Conservation (phyloP, 164 flowering plant genomes). For the Echeveria elegans region DNA sequence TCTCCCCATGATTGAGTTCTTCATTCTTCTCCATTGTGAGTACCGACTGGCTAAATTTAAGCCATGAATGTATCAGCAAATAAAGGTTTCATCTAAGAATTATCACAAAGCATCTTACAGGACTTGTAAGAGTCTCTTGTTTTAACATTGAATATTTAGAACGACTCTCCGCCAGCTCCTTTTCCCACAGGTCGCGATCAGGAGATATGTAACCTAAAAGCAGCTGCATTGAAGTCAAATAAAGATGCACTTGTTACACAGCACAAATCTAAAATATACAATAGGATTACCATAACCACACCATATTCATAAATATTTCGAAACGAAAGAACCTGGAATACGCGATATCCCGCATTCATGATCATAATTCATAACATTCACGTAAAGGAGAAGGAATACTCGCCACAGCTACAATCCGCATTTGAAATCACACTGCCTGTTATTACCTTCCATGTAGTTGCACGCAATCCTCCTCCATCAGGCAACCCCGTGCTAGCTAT, state of each 20-base stretch:
- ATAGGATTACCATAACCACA: no score
- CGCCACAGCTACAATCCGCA: neutral
- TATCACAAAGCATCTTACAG: conserved; percentile 32
- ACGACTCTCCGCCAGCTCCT: conserved; percentile 36
- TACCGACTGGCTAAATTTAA: conserved; percentile 46
- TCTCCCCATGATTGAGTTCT: conserved; percentile 9
- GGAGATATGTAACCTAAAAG: conserved; percentile 54
- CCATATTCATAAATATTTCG: no score
- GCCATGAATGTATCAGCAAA: neutral
- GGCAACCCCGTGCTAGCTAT: conserved; percentile 49
- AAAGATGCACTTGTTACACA: neutral
- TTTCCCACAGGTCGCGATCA: conserved; percentile 44
- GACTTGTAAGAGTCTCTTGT: conserved; percentile 46
- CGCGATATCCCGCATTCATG: no score
- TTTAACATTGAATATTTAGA: conserved; percentile 42
- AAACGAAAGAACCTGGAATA: no score
- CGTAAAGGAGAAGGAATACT: neutral
- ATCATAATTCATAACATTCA: no score
- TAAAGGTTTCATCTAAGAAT: neutral
- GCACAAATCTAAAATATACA: no score
- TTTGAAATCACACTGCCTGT: neutral
- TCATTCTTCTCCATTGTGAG: conserved; percentile 21
- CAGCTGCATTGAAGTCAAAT: conserved; percentile 24
- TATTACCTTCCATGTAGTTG: conserved; percentile 62
- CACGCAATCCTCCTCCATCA: conserved; percentile 46